phyloP scores from a whole-genome alignment of 139 green algal genomes.

The Zygnema cylindricum region DNA sequence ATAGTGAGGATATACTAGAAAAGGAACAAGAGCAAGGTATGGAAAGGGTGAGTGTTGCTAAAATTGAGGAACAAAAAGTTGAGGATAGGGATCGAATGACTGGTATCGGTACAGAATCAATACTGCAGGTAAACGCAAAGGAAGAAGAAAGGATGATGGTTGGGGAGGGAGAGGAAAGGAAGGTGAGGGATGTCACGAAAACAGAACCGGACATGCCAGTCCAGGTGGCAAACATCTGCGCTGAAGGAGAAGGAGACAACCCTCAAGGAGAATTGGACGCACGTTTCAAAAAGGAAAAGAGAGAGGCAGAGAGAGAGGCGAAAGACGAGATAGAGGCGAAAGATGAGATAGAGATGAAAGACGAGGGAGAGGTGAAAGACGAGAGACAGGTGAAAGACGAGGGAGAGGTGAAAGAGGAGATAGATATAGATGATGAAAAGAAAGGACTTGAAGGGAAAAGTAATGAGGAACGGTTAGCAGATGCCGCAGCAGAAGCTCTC shows the following conservation, averaged over 20 bases:
- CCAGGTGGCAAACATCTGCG: background rate
- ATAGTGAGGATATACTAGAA: too few relatives aligned
- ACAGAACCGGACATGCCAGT: background rate
- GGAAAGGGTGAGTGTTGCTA: too few relatives aligned
- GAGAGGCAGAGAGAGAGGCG: background rate
- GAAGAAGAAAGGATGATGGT: too few relatives aligned
- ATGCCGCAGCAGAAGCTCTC: slow-evolving; percentile 61
- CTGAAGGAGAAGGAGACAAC: background rate
- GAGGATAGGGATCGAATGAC: too few relatives aligned
- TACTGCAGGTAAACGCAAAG: too few relatives aligned
- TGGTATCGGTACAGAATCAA: too few relatives aligned
- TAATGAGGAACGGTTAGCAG: slow-evolving; percentile 33
- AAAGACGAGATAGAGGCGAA: background rate
- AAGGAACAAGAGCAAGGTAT: too few relatives aligned
- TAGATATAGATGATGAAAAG: background rate
- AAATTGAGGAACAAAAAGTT: too few relatives aligned
- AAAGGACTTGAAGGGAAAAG: slow-evolving; percentile 45
- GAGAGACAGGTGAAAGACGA: background rate
- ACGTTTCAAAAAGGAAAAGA: background rate
- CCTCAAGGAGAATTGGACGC: background rate
- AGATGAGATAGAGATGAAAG: background rate
- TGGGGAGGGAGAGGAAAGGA: too few relatives aligned
- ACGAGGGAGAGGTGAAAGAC: background rate
- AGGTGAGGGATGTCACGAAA: too few relatives aligned
- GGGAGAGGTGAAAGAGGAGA: background rate